phyloP scores from a whole-genome alignment of 164 flowering plant species.

The Euptelea pleiosperma region DNA sequence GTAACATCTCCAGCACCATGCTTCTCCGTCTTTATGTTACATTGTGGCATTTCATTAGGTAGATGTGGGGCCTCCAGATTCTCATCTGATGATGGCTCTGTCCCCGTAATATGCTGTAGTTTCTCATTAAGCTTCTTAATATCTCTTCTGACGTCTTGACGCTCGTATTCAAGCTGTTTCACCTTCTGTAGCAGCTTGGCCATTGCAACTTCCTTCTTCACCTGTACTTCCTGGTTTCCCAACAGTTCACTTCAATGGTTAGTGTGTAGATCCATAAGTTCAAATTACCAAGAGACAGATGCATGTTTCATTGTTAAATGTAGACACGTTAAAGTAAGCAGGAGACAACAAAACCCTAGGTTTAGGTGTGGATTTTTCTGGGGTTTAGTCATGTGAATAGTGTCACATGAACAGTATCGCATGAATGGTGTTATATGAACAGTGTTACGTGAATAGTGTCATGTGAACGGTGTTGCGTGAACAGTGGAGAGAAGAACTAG shows the following conservation, averaged over 20 bases:
- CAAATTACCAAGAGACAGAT: neutral
- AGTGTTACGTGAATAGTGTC: too few relatives aligned
- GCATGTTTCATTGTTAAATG: neutral
- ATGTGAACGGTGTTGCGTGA: too few relatives aligned
- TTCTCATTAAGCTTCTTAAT: conserved; percentile 31
- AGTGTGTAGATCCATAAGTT: neutral
- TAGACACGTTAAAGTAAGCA: too few relatives aligned
- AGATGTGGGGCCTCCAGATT: conserved; percentile 19
- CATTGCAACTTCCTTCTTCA: conserved; percentile 41
- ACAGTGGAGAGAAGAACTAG: too few relatives aligned
- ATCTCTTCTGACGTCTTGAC: conserved; percentile 22
- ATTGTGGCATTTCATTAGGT: conserved; percentile 18
- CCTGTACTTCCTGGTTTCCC: conserved; percentile 36
- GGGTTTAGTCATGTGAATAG: too few relatives aligned
- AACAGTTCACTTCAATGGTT: conserved; percentile 1
- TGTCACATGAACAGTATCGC: too few relatives aligned
- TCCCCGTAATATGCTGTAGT: conserved; percentile 27
- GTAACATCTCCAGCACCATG: conserved; percentile 9
- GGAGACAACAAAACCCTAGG: too few relatives aligned
- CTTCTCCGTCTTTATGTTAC: conserved; percentile 12
- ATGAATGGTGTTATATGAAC: too few relatives aligned
- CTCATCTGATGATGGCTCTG: conserved; percentile 15
- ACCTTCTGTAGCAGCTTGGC: conserved; percentile 38
- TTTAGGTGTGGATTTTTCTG: too few relatives aligned
- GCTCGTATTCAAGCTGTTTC: conserved; percentile 44